Evolutionary conservation across 495 filamentous ascomycete species (phyloP).

Genomic region (Tuber magnatum): DNA sequence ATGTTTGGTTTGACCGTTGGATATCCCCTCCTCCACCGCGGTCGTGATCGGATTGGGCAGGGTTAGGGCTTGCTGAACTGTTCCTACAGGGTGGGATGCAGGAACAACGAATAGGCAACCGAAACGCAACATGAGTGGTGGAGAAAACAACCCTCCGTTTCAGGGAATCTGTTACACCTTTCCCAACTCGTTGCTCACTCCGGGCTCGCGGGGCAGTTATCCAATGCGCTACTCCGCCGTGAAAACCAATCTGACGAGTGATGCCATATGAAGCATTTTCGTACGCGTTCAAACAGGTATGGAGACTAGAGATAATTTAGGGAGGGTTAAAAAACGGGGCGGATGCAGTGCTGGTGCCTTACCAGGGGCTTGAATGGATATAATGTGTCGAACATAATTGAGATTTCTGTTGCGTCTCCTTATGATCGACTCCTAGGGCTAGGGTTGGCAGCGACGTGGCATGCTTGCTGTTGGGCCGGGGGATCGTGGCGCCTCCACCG

Average conservation of each 20-base stretch:
- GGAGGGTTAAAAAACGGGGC: not conserved
- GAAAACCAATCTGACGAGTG: not conserved
- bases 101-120: not conserved
- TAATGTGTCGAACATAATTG: not conserved
- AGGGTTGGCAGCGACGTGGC: not conserved
- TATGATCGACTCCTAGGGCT: not conserved
- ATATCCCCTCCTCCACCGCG: not conserved
- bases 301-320: not conserved
- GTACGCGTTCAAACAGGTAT: not conserved
- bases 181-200: not conserved
- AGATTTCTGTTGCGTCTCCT: not conserved
- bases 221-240: not conserved
- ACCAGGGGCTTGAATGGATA: not conserved
- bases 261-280: not conserved
- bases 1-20: not conserved
- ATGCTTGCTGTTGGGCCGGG: not conserved
- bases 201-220: not conserved
- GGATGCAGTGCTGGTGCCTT: not conserved
- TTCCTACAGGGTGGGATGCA: not conserved
- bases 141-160: not conserved
- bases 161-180: not conserved
- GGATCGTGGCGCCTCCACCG: not conserved
- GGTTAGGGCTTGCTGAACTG: constrained; percentile 3
- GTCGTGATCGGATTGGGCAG: not conserved
- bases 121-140: not conserved